Base-by-base conservation (phyloP, 306 rosid species). In the Cucurbita maxima region DNA sequence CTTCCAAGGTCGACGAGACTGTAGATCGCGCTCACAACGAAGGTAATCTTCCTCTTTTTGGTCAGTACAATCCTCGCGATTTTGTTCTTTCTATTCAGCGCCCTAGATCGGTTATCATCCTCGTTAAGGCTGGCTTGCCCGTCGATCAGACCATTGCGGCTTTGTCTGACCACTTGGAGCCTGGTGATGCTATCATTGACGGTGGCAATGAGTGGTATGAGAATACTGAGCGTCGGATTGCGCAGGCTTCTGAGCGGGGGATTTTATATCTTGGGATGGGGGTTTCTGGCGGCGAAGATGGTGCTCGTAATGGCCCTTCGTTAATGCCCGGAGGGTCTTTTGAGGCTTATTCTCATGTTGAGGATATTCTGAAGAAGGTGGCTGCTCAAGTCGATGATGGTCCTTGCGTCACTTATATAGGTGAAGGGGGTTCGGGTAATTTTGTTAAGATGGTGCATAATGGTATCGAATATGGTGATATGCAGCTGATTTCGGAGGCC, bases 121-220 rank as follows among this genome's bases (percentile, higher is more conserved):
- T 90, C 54, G 97, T 93, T 86, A 93, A 93, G 75, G 98, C 98
- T 13, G 98, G 97, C 1, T 63, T 85, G 0, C 97, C 98, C 10
- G 98, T 93, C 19, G 97, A 93, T 77, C 96, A 90, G 43, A 93
- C 98, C 43, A 90, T 93, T 48, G 83, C 94, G 7, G 89, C 96
- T 37, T 81, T 93, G 45, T 76, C 90, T 2, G 88, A 84, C 48
- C 83, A 88, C 75, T 52, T 90, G 87, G 98, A 93, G 20, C 88
- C 97, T 15, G 98, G 98, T 1, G 98, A 90, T 52, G 47, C 82
- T 70, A 90, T 93, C 64, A 90, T 93, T 64, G 96, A 93, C 58
- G 97, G 98, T 16, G 98, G 98, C 5, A 93, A 93, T 77, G 98
- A 93, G 76, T 93, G 98, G 97, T 92, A 93, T 22, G 84, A 86